Percentiles rank a stretch among this genome's conserved stretches.
Evolutionary conservation across 495 filamentous ascomycete genomes (phyloP).

Genomic region (Cetradonia linearis): DNA sequence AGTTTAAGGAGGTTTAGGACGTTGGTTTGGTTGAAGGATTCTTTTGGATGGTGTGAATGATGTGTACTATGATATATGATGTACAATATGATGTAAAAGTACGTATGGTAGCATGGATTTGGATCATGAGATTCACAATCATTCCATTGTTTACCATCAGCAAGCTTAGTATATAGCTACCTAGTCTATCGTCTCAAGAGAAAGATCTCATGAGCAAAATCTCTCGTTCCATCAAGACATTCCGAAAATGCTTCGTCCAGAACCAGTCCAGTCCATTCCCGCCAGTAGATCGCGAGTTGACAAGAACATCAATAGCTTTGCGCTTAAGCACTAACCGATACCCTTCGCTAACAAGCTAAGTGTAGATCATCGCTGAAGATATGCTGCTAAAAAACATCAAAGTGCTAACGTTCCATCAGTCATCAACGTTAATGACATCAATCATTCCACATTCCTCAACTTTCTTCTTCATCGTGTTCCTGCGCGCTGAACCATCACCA

Average conservation of each 20-base stretch:
- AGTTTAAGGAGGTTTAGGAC: conserved; percentile 36
- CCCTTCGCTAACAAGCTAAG: neutral
- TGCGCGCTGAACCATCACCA: neutral
- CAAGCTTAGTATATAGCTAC: neutral
- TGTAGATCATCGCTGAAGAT: neutral
- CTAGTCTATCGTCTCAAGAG: neutral
- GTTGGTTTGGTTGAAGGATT: neutral
- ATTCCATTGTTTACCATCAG: neutral
- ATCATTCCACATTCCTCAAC: neutral
- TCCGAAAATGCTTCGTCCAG: neutral
- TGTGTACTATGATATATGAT: neutral
- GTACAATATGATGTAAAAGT: neutral
- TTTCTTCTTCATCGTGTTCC: neutral
- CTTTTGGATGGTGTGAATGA: neutral
- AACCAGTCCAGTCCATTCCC: neutral
- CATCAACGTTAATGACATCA: conserved; percentile 10
- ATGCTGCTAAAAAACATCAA: neutral
- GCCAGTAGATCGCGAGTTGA: neutral
- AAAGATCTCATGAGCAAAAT: neutral
- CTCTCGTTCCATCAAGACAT: neutral
- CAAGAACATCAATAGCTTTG: conserved; percentile 4
- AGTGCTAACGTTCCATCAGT: neutral
- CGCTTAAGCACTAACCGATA: neutral
- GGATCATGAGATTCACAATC: no score
- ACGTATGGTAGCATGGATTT: no score